These are phyloP conservation scores for Scheffersomyces quercinus DNA, from an alignment of 1,139 yeast genomes.

Conservation along the genomic window DNA sequence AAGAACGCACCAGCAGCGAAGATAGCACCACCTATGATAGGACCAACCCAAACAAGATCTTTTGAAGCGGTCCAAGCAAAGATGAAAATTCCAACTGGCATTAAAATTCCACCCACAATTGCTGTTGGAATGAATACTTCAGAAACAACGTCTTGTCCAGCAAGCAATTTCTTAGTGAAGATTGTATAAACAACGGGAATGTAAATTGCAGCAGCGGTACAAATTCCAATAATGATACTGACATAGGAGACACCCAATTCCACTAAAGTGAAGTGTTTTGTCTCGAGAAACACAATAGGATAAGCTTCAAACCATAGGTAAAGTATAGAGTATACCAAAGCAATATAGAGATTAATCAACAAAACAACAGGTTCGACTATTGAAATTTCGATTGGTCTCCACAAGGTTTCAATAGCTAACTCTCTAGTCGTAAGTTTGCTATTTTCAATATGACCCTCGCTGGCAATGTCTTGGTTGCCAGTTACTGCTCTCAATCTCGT, in stretches of 20 bases:
- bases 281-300: conserved; percentile 52
- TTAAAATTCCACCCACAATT: conserved; percentile 39
- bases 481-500: conserved; percentile 34
- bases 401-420: conserved; percentile 42
- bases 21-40: conserved; percentile 42
- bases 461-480: conserved; percentile 31
- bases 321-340: conserved; percentile 53
- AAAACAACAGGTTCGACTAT: conserved; percentile 48
- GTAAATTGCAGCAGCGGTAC: conserved; percentile 25
- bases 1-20: conserved; percentile 40
- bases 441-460: conserved; percentile 30
- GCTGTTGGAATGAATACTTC: conserved; percentile 46
- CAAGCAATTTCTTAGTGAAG: conserved; percentile 26
- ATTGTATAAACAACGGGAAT: conserved; percentile 19
- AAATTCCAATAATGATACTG: conserved; percentile 46
- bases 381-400: conserved; percentile 48
- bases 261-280: conserved; percentile 49
- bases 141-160: conserved; percentile 28
- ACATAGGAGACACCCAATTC: conserved; percentile 50
- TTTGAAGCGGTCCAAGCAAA: conserved; percentile 52
- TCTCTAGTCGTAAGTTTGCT: conserved; percentile 17
- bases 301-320: conserved; percentile 64
- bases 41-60: conserved; percentile 44
- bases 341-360: conserved; percentile 49
- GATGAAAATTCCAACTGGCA: conserved; percentile 48